Evolutionary conservation across 169 alveolate species (phyloP).

Genomic region (Plasmodium malariae): DNA sequence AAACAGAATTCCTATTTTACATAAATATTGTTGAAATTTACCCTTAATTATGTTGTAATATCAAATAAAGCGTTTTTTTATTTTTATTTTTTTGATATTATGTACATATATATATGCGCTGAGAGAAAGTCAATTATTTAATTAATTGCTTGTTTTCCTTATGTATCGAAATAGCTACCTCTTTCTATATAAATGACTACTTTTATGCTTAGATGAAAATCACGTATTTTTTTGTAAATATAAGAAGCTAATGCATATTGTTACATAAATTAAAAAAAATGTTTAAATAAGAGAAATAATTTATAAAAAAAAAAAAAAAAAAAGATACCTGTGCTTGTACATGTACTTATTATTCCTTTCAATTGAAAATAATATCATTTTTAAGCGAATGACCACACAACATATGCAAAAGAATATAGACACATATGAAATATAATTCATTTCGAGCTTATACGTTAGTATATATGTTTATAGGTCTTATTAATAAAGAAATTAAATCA

Average conservation of each 20-base stretch:
- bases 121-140: background rate
- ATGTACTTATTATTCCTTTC: too few species aligned
- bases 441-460: too few species aligned
- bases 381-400: too few species aligned
- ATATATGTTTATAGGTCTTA: too few species aligned
- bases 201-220: background rate
- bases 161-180: background rate
- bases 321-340: too few species aligned
- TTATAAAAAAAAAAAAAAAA: background rate
- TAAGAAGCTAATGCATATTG: background rate
- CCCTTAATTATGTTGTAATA: background rate
- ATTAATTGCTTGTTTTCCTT: background rate
- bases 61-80: too few species aligned
- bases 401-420: too few species aligned
- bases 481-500: too few species aligned
- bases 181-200: background rate
- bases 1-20: background rate
- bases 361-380: too few species aligned
- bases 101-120: conserved; percentile 3
- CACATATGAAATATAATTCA: too few species aligned
- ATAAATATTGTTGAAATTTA: background rate
- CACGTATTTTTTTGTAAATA: background rate
- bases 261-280: background rate
- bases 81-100: too few species aligned
- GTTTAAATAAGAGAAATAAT: background rate